These are phyloP conservation scores for Brassica carinata DNA, from an alignment of 345 rosid genomes.

Conservation along the genomic window DNA sequence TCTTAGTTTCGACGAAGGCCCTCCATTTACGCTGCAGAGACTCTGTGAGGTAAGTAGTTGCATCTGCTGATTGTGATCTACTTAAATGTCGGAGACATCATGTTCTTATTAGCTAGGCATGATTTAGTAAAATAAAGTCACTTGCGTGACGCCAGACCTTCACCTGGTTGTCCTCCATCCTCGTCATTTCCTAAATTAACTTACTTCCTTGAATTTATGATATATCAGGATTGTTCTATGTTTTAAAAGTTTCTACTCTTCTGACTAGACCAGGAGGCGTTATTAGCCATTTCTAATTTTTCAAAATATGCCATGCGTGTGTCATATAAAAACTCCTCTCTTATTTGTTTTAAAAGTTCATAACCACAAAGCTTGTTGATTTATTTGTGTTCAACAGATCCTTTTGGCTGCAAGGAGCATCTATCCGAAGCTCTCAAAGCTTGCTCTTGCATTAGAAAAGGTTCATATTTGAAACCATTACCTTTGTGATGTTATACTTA, in stretches of 20 bases:
- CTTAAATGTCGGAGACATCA: neutral
- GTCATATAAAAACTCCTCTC: neutral
- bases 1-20: conserved; percentile 74
- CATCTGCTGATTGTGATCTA: neutral
- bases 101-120: neutral
- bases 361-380: neutral
- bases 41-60: conserved; percentile 67
- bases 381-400: conserved; percentile 51
- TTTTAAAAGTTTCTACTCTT: neutral
- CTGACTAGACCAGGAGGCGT: neutral
- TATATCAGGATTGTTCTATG: neutral
- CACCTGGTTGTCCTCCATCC: conserved; percentile 8
- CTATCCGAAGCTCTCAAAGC: conserved; percentile 89
- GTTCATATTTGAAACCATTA: conserved; percentile 36
- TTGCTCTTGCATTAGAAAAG: conserved; percentile 94
- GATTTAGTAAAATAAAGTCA: neutral
- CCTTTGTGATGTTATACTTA: neutral
- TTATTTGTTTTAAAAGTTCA: neutral
- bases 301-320: conserved; percentile 10
- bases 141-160: neutral
- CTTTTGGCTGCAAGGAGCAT: conserved; percentile 71
- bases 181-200: neutral
- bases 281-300: neutral
- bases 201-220: neutral
- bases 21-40: conserved; percentile 96